These are phyloP conservation scores for Suaeda aralocaspica DNA, from an alignment of 148 eudicot species.

Conservation along the genomic window DNA sequence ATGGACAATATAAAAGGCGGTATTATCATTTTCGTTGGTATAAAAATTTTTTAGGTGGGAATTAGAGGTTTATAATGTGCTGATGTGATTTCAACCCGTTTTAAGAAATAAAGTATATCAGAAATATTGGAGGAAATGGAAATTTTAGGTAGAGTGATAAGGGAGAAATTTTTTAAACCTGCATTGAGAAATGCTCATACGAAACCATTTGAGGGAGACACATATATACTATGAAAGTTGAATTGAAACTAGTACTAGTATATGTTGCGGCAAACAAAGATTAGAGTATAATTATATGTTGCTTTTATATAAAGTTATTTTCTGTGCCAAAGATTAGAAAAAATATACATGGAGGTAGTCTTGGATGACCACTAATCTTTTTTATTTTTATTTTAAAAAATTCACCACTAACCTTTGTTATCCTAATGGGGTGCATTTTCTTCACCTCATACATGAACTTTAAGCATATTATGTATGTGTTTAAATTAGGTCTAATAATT, in stretches of 20 bases:
- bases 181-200: neutral
- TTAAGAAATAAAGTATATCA: neutral
- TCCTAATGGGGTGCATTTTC: too few species aligned
- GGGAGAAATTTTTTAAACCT: neutral
- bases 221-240: neutral
- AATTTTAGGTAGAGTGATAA: neutral
- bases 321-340: neutral
- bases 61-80: neutral
- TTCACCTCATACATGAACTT: too few species aligned
- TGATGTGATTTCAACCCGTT: neutral
- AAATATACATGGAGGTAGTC: neutral
- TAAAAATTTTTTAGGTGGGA: too few species aligned
- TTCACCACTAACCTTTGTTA: too few species aligned
- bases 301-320: neutral
- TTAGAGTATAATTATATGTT: neutral
- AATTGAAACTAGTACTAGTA: neutral
- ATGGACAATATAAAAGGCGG: neutral
- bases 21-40: neutral
- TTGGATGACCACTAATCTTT: neutral
- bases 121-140: neutral
- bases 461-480: too few species aligned
- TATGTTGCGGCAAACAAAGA: conserved; percentile 7
- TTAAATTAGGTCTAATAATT: too few species aligned
- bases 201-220: neutral
- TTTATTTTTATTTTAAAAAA: too few species aligned